A percentile compares a stretch with the other conserved stretches of the same genome.
phyloP scores from a whole-genome alignment of 208 protist species.

The Wallacemonas sp. region DNA sequence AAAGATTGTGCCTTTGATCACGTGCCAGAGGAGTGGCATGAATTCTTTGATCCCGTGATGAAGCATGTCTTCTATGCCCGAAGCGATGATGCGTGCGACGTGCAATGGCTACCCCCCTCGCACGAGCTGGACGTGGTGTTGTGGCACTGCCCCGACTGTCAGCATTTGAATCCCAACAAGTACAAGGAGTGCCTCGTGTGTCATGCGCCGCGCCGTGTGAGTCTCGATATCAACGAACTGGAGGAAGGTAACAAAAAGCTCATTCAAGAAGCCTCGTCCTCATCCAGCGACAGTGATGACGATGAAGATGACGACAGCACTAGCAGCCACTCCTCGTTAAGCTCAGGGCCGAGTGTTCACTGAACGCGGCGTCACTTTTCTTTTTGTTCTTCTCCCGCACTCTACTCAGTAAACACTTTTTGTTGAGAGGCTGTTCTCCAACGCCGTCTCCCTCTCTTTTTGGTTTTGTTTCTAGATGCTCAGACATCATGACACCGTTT shows the following conservation, averaged over 20 bases:
- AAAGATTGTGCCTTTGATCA: slow-evolving; percentile 80
- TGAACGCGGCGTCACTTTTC: too few species aligned
- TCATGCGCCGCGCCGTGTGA: slow-evolving; percentile 49
- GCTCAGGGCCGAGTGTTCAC: too few species aligned
- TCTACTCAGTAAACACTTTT: too few species aligned
- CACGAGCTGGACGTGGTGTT: slow-evolving; percentile 76
- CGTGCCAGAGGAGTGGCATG: slow-evolving; percentile 79
- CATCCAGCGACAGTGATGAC: slow-evolving; percentile 24
- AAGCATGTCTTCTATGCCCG: slow-evolving; percentile 79
- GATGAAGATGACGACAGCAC: slow-evolving; percentile 19
- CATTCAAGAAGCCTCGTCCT: slow-evolving; percentile 4
- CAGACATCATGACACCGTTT: too few species aligned
- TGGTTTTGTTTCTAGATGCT: too few species aligned
- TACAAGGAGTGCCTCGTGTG: slow-evolving; percentile 82
- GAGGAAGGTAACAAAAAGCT: too few species aligned
- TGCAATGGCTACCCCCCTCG: slow-evolving; percentile 64
- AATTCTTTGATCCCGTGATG: slow-evolving; percentile 68
- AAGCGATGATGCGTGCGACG: slow-evolving; percentile 57
- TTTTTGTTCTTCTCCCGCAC: too few species aligned
- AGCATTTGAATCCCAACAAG: slow-evolving; percentile 52
- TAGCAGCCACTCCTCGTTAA: too few species aligned
- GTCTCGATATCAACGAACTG: too few species aligned
- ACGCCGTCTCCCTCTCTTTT: too few species aligned
- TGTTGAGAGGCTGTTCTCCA: too few species aligned
- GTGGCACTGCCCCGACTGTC: slow-evolving; percentile 79